A percentile compares a stretch with the other conserved stretches of the same genome.
Evolutionary conservation across 169 alveolate genomes (phyloP).

Genomic region (Plasmodium sp.): DNA sequence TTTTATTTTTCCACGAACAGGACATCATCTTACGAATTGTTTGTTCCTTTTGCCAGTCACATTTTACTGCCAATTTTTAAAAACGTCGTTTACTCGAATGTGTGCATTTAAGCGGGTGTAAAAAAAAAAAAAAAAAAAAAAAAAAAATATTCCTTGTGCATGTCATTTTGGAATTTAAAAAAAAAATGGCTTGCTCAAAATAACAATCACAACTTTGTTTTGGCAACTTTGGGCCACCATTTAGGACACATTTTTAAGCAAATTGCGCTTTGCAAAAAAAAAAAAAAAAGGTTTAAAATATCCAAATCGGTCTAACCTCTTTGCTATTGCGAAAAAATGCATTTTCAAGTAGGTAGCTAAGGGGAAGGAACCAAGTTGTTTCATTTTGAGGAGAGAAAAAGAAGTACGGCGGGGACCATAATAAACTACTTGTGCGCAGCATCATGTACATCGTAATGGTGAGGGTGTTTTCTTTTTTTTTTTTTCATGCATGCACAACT

Average conservation of each 20-base stretch:
- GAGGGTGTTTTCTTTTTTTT: background rate
- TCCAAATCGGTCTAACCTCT: background rate
- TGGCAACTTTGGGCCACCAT: background rate
- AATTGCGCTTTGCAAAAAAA: background rate
- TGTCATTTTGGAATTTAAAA: background rate
- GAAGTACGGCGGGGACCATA: background rate
- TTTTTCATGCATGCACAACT: background rate
- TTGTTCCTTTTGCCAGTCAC: background rate
- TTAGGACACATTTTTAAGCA: background rate
- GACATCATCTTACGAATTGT: background rate
- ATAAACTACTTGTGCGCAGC: background rate
- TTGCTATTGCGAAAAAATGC: background rate
- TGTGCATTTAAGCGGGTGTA: background rate
- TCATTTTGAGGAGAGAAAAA: background rate
- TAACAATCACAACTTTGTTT: background rate
- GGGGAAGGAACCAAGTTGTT: background rate
- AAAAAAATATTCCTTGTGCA: background rate
- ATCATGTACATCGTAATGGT: background rate
- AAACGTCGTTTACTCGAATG: background rate
- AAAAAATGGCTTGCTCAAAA: background rate
- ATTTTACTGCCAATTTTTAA: background rate
- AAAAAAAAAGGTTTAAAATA: background rate
- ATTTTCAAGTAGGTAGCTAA: background rate
- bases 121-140: background rate
- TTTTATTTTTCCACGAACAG: constrained; percentile 2